Evolutionary conservation across 208 protist genomes (phyloP), one percentile per base, ranked within the genome.

Genomic region (Angomonas ambiguus): DNA sequence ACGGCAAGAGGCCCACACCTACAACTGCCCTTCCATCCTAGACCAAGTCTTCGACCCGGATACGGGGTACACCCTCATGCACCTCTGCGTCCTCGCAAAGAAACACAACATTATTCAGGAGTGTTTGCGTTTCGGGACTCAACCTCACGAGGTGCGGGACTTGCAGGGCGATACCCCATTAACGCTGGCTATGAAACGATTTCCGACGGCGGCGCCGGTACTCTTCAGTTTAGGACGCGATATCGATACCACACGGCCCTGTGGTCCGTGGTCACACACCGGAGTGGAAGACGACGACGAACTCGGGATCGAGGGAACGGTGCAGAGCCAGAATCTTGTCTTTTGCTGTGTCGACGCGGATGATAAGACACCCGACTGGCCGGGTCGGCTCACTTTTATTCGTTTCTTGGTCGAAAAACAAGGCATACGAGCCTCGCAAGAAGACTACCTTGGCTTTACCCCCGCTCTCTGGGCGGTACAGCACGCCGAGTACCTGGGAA

Each of bases 1-100:
- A 24, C 25, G 20, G 0, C 5, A 0, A 27, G 41, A 51, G 10
- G 24, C 38, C 11, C 38, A 45, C 38, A 45, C 38, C 11, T 45
- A 45, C 38, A 45, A 45, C 38, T 45, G 30, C 13, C 51, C 8
- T 10, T 69, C 64, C 30, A 65, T 85, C 28, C 34, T 85, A 20
- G 74, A 85, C 55, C 45, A n/a, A 27, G 79, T 85, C 4, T 2
- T 71, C 31, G 67, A 85, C 59, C 62, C 41, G n/a, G 45, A 49
- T 8, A 80, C 72, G 13, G 72, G 72, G 33, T 79, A 77, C 58
- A 85, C 79, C 1, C 35, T 85, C 30, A 82, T 66, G 55, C 79
- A 85, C 51, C 61, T 85, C 1, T 71, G 69, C 20, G 79, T 85
- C 8, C 56, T 71, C 2, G 67, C 63, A 25, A 45, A 71, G 11